A percentile compares a stretch with the other conserved stretches of the same genome.
phyloP scores from a whole-genome alignment of 352 stramenopile genomes.

The Phytopythium montanum region DNA sequence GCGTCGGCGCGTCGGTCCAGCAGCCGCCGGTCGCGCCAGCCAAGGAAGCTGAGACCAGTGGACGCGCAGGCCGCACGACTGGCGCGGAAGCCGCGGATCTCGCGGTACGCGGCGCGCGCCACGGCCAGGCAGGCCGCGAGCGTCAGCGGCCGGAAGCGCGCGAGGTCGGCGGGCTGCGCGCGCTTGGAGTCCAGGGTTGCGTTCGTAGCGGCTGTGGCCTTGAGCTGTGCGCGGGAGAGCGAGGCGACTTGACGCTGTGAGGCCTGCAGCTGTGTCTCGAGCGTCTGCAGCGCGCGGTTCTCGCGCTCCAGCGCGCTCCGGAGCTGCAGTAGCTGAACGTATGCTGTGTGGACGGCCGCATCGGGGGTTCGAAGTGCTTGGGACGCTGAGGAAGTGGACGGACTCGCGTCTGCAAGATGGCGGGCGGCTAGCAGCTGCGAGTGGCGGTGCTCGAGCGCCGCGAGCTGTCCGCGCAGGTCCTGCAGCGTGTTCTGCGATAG shows the following conservation, averaged over 20 bases:
- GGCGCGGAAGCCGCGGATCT: constrained; percentile 52
- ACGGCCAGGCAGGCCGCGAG: constrained; percentile 42
- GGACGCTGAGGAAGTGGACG: constrained; percentile 8
- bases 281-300: constrained; percentile 45
- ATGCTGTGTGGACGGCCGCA: constrained; percentile 20
- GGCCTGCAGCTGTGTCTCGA: constrained; percentile 34
- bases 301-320: constrained; percentile 45
- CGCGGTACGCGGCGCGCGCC: constrained; percentile 32
- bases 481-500: constrained; percentile 46
- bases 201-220: constrained; percentile 19
- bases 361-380: background rate
- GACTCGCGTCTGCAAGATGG: constrained; percentile 24
- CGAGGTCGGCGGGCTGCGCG: constrained; percentile 32
- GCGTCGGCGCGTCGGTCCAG: constrained; percentile 38
- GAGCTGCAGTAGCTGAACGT: constrained; percentile 49
- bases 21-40: constrained; percentile 59
- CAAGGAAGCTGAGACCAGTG: constrained; percentile 54
- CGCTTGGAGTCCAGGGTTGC: constrained; percentile 34
- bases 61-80: constrained; percentile 38
- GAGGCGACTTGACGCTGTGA: constrained; percentile 51
- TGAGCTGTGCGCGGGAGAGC: constrained; percentile 33
- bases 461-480: constrained; percentile 43
- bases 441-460: constrained; percentile 40
- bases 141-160: constrained; percentile 29
- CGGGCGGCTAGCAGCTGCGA: constrained; percentile 28